Evolutionary conservation across 345 rosid species (phyloP), one percentile per base, ranked within the genome.

Genomic region (Salix purpurea): DNA sequence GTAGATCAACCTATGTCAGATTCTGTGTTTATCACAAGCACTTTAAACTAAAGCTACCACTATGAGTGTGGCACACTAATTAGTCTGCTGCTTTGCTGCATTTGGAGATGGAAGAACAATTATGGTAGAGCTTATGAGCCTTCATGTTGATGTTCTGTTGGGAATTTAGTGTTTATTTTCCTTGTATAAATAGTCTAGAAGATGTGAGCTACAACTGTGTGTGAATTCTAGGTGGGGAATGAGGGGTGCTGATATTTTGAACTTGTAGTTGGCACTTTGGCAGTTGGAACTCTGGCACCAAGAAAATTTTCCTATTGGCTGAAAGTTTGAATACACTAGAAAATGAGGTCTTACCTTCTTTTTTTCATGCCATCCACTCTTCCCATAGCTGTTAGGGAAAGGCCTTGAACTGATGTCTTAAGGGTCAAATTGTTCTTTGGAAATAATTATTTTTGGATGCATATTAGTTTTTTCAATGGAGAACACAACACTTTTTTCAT

Each of bases 401-500:
- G 62, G 62, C 12, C 24, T 4, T n/a, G 26, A 56, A 23, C 26
- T 56, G 28, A n/a, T n/a, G 23, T 56, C 23, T n/a, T 9, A n/a
- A 56, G 28, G 26, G 28, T n/a, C 62, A 9, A 56, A 8, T 56
- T 56, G 14, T 56, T n/a, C 1, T 4, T n/a, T 58, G 62, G 62
- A 58, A 23, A 58, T 58, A 58, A n/a, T 58, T 58, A 58, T 58
- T n/a, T 9, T n/a, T 11, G 26, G 62, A 23, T 58, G 28, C 24
- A 23, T 10, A n/a, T 58, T 23, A 58, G 11, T 58, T 8, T 58
- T 58, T 23, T 3, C 15, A 58, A 23, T 58, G 62, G 62, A 23
- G 62, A 58, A 58, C 4, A 2, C 62, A 23, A n/a, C 62, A 58
- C 62, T 1, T 81, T 32, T 78, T 58, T 77, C 83, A 84, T 74